A percentile compares a stretch with the other conserved stretches of the same genome.
phyloP scores from a whole-genome alignment of 1,284 basidiomycete species.

The Rhodotorula glutinis region DNA sequence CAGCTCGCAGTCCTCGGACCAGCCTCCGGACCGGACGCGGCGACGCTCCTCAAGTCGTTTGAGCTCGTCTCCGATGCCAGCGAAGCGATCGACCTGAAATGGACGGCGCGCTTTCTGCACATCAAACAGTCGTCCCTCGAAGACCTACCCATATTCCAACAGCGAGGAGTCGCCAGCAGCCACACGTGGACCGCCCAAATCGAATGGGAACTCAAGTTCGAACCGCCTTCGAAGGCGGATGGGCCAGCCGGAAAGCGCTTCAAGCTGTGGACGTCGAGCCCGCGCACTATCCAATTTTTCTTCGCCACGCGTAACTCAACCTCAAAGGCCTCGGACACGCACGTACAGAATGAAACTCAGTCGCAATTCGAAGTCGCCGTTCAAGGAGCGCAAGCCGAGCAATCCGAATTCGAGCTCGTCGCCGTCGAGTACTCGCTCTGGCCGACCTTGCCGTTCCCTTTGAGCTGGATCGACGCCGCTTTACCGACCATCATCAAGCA shows the following conservation, averaged over 20 bases:
- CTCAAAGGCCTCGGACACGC: background rate
- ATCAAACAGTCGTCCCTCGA: background rate
- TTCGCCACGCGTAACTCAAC: background rate
- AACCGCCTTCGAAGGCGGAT: background rate
- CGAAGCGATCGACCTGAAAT: background rate
- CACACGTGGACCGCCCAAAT: constrained; percentile 1
- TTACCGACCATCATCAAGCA: too few relatives aligned
- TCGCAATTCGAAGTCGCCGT: background rate
- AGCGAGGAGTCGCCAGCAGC: too few relatives aligned
- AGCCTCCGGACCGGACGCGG: background rate
- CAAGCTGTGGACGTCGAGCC: background rate
- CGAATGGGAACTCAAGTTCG: background rate
- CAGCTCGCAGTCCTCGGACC: background rate
- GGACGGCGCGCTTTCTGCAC: background rate
- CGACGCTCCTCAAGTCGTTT: background rate
- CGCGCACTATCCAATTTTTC: constrained; percentile 10
- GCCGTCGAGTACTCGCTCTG: background rate
- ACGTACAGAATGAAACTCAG: too few relatives aligned
- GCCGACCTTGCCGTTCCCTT: background rate
- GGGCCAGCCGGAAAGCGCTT: background rate
- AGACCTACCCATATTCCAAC: too few relatives aligned
- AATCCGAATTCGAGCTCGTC: background rate
- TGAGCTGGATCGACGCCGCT: background rate
- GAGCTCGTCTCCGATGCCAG: background rate
- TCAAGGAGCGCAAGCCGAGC: background rate